Conservation (phyloP, 495 filamentous ascomycete genomes). For the Aspergillus indologenus region DNA sequence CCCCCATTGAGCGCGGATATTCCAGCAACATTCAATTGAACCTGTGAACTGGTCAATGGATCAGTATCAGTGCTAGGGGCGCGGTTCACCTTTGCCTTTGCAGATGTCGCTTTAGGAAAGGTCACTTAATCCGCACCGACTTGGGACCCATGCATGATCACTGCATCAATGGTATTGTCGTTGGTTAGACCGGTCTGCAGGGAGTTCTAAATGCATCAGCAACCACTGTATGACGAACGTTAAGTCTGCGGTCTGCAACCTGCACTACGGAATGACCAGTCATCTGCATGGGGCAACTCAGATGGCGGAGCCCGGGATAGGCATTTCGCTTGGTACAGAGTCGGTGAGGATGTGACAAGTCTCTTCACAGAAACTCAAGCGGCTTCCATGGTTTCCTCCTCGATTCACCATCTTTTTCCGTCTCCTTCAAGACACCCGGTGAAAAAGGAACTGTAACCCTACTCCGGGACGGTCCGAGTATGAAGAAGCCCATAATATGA, state of each 20-base stretch:
- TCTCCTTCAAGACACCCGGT: neutral
- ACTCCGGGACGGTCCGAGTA: neutral
- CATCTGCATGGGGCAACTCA: conserved; percentile 9
- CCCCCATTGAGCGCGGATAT: neutral
- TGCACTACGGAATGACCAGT: conserved; percentile 10
- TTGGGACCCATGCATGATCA: neutral
- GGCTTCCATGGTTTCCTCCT: neutral
- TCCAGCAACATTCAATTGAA: neutral
- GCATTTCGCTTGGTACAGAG: conserved; percentile 6
- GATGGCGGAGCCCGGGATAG: neutral
- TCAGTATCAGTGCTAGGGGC: neutral
- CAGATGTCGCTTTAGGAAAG: neutral
- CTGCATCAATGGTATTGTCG: neutral
- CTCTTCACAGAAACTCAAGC: neutral
- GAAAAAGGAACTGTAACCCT: neutral
- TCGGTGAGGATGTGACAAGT: conserved; percentile 20
- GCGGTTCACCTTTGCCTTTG: neutral
- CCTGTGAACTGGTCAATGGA: neutral
- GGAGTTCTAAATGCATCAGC: neutral
- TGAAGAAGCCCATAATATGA: neutral
- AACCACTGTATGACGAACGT: conserved; percentile 6
- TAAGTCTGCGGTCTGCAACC: conserved; percentile 1
- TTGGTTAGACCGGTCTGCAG: neutral
- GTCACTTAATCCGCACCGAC: neutral
- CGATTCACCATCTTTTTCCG: neutral